Percentiles rank a stretch among this genome's conserved stretches.
phyloP scores from a whole-genome alignment of 2,329 filamentous ascomycete species.

The Colletotrichum spinosum region DNA sequence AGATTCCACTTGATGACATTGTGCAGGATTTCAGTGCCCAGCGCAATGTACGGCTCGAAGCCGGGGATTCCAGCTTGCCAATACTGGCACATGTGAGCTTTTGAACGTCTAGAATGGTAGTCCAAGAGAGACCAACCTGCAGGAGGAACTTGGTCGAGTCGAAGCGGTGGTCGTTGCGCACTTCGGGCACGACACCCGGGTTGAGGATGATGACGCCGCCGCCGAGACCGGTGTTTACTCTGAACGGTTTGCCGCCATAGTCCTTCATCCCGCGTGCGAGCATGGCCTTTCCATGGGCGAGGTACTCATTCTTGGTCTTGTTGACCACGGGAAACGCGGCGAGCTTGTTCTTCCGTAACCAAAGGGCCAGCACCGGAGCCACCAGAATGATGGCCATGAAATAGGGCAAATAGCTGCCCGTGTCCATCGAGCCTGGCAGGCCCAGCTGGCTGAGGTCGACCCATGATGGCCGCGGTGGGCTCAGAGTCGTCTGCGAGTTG shows the following conservation, averaged over 20 bases:
- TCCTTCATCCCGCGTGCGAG: constrained; percentile 7
- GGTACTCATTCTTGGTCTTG: constrained; percentile 23
- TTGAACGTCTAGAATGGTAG: neutral
- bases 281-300: constrained; percentile 8
- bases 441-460: constrained; percentile 4
- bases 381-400: constrained; percentile 12
- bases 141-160: constrained; percentile 24
- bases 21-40: constrained; percentile 24
- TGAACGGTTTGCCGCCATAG: constrained; percentile 13
- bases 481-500: constrained; percentile 8
- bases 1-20: constrained; percentile 33
- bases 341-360: neutral
- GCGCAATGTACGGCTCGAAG: constrained; percentile 23
- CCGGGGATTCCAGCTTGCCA: constrained; percentile 29
- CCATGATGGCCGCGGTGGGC: constrained; percentile 17
- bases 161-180: constrained; percentile 23
- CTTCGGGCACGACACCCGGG: neutral
- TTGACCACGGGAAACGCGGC: constrained; percentile 18
- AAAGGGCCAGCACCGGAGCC: constrained; percentile 5
- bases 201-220: constrained; percentile 21
- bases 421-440: constrained; percentile 2
- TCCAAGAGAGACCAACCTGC: neutral
- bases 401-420: constrained; percentile 1
- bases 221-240: constrained; percentile 25
- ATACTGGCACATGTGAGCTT: neutral